A percentile compares a stretch with the other conserved stretches of the same genome.
phyloP scores from a whole-genome alignment of 129 eudicot genomes.

The Pseudognaphalium luteoalbum region DNA sequence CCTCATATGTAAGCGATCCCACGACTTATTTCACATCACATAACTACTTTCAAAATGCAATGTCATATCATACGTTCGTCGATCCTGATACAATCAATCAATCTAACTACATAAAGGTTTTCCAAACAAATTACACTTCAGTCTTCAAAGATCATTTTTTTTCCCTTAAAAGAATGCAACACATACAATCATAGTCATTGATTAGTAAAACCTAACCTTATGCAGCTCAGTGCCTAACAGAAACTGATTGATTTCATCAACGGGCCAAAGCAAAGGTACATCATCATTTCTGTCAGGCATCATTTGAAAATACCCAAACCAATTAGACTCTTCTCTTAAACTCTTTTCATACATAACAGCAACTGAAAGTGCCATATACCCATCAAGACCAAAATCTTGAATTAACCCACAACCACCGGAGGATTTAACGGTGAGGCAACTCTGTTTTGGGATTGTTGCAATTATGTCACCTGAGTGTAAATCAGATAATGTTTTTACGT shows the following conservation, averaged over 20 bases:
- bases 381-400: constrained; percentile 62
- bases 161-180: too few species aligned
- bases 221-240: constrained; percentile 82
- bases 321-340: constrained; percentile 56
- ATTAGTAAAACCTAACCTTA: constrained; percentile 45
- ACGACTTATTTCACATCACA: too few species aligned
- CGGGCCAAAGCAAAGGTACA: constrained; percentile 79
- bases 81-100: background rate
- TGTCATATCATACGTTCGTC: too few species aligned
- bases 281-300: constrained; percentile 52
- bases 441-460: constrained; percentile 80
- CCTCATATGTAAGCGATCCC: too few species aligned
- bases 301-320: constrained; percentile 68
- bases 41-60: too few species aligned
- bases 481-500: constrained; percentile 51
- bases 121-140: too few species aligned
- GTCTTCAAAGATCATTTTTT: too few species aligned
- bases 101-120: background rate
- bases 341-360: constrained; percentile 84
- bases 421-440: constrained; percentile 73
- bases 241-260: constrained; percentile 51
- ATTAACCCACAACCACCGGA: constrained; percentile 55
- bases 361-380: constrained; percentile 65
- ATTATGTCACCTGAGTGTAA: constrained; percentile 72
- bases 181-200: too few species aligned